phyloP scores from a whole-genome alignment of 768 basidiomycete genomes.

The Pleurotus cornucopiae region DNA sequence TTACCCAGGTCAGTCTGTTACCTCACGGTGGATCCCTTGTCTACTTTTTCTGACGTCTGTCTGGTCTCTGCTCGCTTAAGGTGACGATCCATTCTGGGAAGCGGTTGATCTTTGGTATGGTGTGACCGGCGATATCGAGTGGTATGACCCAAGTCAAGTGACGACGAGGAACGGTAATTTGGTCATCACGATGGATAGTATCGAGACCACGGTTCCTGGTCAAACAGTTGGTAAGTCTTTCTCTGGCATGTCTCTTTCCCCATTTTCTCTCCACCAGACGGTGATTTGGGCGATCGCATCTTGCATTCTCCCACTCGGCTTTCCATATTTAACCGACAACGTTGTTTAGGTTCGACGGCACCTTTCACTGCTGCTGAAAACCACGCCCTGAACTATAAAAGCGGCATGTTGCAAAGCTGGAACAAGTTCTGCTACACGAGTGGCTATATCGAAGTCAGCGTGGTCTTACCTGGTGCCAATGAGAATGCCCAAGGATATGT shows the following conservation, averaged over 20 bases:
- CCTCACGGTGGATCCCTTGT: not conserved
- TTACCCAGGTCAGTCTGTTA: slow-evolving; percentile 33
- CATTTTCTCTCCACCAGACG: not conserved
- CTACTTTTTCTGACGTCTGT: no score
- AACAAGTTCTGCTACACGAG: slow-evolving; percentile 87
- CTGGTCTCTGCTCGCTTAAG: slow-evolving; percentile 18
- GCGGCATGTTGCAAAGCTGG: slow-evolving; percentile 85
- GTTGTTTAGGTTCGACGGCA: slow-evolving; percentile 33
- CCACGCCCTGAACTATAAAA: slow-evolving; percentile 60
- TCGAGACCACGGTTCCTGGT: slow-evolving; percentile 22
- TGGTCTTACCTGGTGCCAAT: slow-evolving; percentile 56
- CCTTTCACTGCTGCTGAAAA: slow-evolving; percentile 42
- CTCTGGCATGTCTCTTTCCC: not conserved
- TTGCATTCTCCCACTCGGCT: not conserved
- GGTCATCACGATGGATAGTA: slow-evolving; percentile 63
- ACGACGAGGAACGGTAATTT: slow-evolving; percentile 65
- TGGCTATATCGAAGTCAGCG: slow-evolving; percentile 71
- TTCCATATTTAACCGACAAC: not conserved
- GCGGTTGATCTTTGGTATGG: slow-evolving; percentile 73
- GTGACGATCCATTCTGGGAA: slow-evolving; percentile 71
- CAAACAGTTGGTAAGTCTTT: slow-evolving; percentile 26
- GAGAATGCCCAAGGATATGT: slow-evolving; percentile 47
- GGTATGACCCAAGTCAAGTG: slow-evolving; percentile 68
- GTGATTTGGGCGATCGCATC: not conserved
- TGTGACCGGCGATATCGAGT: slow-evolving; percentile 65